Conservation (phyloP, 2,329 filamentous ascomycete species). For the Fusarium chlamydosporum region DNA sequence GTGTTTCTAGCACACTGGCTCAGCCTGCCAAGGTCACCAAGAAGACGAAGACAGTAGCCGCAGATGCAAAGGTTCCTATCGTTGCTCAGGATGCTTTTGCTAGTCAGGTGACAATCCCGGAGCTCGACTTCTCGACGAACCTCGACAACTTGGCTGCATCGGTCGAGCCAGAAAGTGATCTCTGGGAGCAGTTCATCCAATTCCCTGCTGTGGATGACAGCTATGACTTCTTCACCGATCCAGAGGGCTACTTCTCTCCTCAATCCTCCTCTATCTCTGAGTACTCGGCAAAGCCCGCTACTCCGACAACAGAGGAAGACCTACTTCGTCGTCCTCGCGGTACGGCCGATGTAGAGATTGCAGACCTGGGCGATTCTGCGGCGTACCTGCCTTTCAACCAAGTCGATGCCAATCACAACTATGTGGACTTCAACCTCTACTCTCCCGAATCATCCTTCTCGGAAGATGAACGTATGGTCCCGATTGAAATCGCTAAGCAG, state of each 20-base stretch:
- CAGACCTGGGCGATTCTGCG: constrained; percentile 25
- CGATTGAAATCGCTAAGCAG: constrained; percentile 48
- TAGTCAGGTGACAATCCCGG: constrained; percentile 30
- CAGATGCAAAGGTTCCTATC: constrained; percentile 34
- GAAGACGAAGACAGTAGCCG: constrained; percentile 55
- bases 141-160: constrained; percentile 41
- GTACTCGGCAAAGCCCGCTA: constrained; percentile 50
- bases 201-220: constrained; percentile 58
- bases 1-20: constrained; percentile 52
- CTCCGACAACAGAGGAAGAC: constrained; percentile 49
- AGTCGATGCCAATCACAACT: constrained; percentile 54
- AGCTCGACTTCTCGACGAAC: constrained; percentile 45
- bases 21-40: constrained; percentile 58
- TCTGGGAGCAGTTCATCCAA: constrained; percentile 64
- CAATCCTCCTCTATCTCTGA: constrained; percentile 50
- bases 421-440: constrained; percentile 70
- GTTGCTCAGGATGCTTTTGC: constrained; percentile 27
- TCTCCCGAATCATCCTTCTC: constrained; percentile 64
- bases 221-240: constrained; percentile 64
- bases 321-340: constrained; percentile 16
- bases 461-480: constrained; percentile 63
- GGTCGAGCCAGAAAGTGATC: constrained; percentile 47
- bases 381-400: constrained; percentile 47
- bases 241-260: constrained; percentile 60
- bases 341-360: constrained; percentile 8